Evolutionary conservation across 768 basidiomycete genomes (phyloP).

Genomic region (Kwoniella dendrophila): DNA sequence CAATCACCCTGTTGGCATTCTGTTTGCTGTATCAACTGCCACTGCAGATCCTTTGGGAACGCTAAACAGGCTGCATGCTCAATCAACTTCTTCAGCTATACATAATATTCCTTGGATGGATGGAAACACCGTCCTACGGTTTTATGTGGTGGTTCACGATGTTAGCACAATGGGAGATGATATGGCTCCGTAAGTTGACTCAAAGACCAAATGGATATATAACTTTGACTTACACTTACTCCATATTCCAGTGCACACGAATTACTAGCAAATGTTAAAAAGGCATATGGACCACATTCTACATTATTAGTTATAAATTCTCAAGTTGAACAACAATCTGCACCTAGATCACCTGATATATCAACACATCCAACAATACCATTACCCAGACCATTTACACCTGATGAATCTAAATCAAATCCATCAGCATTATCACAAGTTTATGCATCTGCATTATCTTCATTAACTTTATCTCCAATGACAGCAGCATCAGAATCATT

Average conservation of each 20-base stretch:
- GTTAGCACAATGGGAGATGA: conserved; percentile 39
- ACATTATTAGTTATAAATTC: conserved; percentile 55
- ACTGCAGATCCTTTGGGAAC: conserved; percentile 48
- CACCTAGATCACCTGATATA: conserved; percentile 37
- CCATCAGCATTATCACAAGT: conserved; percentile 46
- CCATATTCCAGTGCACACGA: conserved; percentile 41
- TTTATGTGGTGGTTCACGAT: conserved; percentile 55
- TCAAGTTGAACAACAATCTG: conserved; percentile 16
- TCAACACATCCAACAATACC: conserved; percentile 43
- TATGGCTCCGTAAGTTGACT: conserved; percentile 34
- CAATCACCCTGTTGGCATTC: conserved; percentile 52
- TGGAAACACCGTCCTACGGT: conserved; percentile 39
- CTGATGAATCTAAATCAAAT: conserved; percentile 30
- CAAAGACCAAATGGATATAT: neutral
- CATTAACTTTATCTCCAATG: conserved; percentile 43
- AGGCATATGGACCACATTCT: conserved; percentile 54
- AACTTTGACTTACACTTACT: neutral
- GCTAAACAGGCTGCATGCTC: conserved; percentile 40
- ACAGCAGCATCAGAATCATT: conserved; percentile 27
- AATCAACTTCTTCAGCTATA: conserved; percentile 25
- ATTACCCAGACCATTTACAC: conserved; percentile 42
- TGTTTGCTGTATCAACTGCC: conserved; percentile 51
- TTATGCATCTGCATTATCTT: conserved; percentile 48
- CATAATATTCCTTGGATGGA: conserved; percentile 50
- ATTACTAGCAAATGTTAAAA: conserved; percentile 49